A percentile compares a stretch with the other conserved stretches of the same genome.
Conservation (phyloP, 2,329 filamentous ascomycete species). For the Penicillium brevicompactum region DNA sequence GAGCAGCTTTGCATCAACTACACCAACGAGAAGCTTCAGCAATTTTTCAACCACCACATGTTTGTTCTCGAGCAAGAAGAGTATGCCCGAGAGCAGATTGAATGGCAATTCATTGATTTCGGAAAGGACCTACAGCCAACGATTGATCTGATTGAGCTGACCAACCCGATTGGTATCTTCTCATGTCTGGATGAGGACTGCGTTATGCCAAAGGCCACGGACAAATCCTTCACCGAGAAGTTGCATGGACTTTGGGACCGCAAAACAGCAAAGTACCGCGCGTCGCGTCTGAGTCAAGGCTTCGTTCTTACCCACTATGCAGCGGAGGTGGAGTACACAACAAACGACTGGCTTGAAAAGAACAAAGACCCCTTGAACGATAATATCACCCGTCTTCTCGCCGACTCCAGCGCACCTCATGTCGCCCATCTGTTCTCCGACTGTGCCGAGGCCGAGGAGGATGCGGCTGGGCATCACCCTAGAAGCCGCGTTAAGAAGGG, state of each 20-base stretch:
- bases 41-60: conserved; percentile 99
- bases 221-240: conserved; percentile 96
- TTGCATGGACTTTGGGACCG: conserved; percentile 96
- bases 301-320: conserved; percentile 98
- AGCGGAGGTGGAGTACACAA: conserved; percentile 95
- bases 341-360: conserved; percentile 94
- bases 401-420: conserved; percentile 78
- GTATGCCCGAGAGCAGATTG: conserved; percentile 94
- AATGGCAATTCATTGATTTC: conserved; percentile 99
- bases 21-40: conserved; percentile 97
- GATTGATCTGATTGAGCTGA: conserved; percentile 92
- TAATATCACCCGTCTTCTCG: conserved; percentile 87
- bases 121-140: conserved; percentile 95
- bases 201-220: conserved; percentile 98
- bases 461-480: conserved; percentile 58
- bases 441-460: conserved; percentile 80
- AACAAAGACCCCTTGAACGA: conserved; percentile 99
- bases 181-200: conserved; percentile 97
- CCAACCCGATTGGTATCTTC: conserved; percentile 98
- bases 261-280: conserved; percentile 89
- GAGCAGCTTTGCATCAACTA: conserved; percentile 99
- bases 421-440: conserved; percentile 84
- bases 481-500: conserved; percentile 92
- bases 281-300: conserved; percentile 83
- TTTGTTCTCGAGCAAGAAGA: conserved; percentile 98